A percentile compares a stretch with the other conserved stretches of the same genome.
Conservation (phyloP, 2,329 filamentous ascomycete species). For the Alternaria infectoria region DNA sequence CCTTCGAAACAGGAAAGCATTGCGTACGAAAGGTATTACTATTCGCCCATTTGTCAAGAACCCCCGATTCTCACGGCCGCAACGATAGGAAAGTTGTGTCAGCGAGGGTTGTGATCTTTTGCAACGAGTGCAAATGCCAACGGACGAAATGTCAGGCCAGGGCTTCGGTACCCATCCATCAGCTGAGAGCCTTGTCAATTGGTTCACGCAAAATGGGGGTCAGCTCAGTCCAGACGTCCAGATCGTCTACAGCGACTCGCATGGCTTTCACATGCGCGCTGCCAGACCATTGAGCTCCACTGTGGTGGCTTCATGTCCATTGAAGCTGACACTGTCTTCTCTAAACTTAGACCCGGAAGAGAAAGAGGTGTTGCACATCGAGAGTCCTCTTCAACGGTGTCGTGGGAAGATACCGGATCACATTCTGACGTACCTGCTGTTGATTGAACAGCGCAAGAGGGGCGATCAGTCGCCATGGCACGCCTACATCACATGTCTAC, state of each 20-base stretch:
- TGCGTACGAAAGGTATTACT: conserved; percentile 10
- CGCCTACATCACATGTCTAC: conserved; percentile 46
- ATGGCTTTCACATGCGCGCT: conserved; percentile 43
- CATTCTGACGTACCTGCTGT: conserved; percentile 44
- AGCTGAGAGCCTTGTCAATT: conserved; percentile 29
- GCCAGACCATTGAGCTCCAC: conserved; percentile 24
- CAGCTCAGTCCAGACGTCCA: conserved; percentile 38
- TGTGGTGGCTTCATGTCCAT: conserved; percentile 38
- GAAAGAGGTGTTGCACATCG: conserved; percentile 29
- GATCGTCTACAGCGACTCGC: conserved; percentile 31
- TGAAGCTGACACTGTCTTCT: conserved; percentile 43
- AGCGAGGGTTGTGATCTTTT: conserved; percentile 2
- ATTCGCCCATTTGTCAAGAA: background rate
- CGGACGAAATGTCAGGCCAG: conserved; percentile 5
- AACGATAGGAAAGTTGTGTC: conserved; percentile 13
- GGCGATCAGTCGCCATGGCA: conserved; percentile 41
- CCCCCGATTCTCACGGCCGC: background rate
- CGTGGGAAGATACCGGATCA: conserved; percentile 37
- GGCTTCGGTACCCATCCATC: conserved; percentile 17
- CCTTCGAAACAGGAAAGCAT: background rate
- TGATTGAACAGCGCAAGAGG: conserved; percentile 43
- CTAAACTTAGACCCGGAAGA: conserved; percentile 43
- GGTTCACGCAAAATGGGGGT: conserved; percentile 43
- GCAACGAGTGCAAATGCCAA: background rate
- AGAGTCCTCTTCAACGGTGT: conserved; percentile 33